These are phyloP conservation scores for Penstemon newberryi DNA, from an alignment of 257 asterid genomes.

Conservation along the genomic window DNA sequence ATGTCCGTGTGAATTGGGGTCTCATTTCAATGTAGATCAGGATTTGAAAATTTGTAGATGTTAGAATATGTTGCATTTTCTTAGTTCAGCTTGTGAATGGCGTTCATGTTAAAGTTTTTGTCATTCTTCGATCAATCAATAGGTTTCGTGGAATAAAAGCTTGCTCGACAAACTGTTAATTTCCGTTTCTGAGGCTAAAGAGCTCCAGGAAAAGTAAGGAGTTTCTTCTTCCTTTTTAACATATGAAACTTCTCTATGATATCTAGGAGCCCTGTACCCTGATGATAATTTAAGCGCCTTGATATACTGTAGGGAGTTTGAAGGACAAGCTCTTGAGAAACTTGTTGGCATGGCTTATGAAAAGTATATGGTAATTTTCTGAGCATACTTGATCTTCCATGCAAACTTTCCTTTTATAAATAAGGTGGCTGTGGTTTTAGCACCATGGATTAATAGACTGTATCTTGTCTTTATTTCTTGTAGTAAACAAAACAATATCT, in stretches of 20 bases:
- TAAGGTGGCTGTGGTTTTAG: conserved; percentile 14
- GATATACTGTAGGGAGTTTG: conserved; percentile 64
- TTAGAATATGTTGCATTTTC: conserved; percentile 13
- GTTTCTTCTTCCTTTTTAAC: conserved; percentile 19
- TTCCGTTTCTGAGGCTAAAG: conserved; percentile 59
- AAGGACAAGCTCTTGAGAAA: conserved; percentile 70
- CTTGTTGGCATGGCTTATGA: conserved; percentile 79
- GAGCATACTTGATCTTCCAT: conserved; percentile 19
- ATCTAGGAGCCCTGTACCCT: conserved; percentile 17
- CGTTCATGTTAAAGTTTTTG: conserved; percentile 7
- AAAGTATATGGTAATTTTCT: conserved; percentile 75
- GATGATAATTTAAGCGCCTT: conserved; percentile 33
- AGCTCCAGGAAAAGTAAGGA: conserved; percentile 65
- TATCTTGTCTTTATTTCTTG: too few species aligned
- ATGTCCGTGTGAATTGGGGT: neutral
- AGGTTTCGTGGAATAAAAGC: conserved; percentile 68
- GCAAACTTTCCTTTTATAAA: conserved; percentile 17
- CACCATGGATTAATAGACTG: neutral
- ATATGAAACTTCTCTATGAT: conserved; percentile 24
- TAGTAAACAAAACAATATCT: too few species aligned
- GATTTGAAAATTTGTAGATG: conserved; percentile 24
- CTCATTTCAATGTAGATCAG: conserved; percentile 14
- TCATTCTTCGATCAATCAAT: conserved; percentile 28
- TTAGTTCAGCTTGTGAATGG: conserved; percentile 25
- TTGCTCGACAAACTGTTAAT: conserved; percentile 53